Percentiles rank a stretch among this genome's conserved stretches.
phyloP scores from a whole-genome alignment of 768 basidiomycete species.

The Epithele typhae region DNA sequence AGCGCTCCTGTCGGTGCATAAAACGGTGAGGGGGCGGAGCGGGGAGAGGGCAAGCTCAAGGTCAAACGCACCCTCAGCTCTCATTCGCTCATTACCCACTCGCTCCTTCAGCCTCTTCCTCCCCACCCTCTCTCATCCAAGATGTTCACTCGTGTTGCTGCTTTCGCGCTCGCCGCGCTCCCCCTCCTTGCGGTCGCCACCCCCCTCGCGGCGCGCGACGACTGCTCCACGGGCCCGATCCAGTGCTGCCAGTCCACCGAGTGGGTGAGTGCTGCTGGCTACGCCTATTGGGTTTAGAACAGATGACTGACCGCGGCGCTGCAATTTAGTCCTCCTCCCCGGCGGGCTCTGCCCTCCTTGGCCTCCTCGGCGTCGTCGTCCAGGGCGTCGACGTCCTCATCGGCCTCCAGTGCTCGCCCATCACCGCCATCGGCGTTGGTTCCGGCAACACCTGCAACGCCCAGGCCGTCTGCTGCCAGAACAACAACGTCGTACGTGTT shows the following conservation, averaged over 20 bases:
- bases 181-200: constrained; percentile 14
- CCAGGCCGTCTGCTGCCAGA: constrained; percentile 12
- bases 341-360: not conserved
- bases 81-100: not conserved
- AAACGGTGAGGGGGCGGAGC: too few species aligned
- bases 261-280: not conserved
- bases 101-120: not conserved
- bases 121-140: not conserved
- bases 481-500: constrained; percentile 9
- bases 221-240: constrained; percentile 8
- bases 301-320: too few species aligned
- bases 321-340: not conserved
- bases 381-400: constrained; percentile 2
- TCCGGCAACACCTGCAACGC: not conserved
- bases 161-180: constrained; percentile 2
- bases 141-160: constrained; percentile 10
- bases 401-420: constrained; percentile 12
- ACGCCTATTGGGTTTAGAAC: too few species aligned
- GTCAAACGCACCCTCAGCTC: not conserved
- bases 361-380: constrained; percentile 11
- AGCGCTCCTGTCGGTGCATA: too few species aligned
- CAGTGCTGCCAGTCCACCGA: constrained; percentile 12
- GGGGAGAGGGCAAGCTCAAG: not conserved
- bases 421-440: constrained; percentile 10
- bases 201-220: not conserved